Percentiles rank a stretch among this genome's conserved stretches.
These are phyloP conservation scores for Syncephalis fuscata DNA, from an alignment of 371 early-diverging fungal genomes.

Conservation along the genomic window DNA sequence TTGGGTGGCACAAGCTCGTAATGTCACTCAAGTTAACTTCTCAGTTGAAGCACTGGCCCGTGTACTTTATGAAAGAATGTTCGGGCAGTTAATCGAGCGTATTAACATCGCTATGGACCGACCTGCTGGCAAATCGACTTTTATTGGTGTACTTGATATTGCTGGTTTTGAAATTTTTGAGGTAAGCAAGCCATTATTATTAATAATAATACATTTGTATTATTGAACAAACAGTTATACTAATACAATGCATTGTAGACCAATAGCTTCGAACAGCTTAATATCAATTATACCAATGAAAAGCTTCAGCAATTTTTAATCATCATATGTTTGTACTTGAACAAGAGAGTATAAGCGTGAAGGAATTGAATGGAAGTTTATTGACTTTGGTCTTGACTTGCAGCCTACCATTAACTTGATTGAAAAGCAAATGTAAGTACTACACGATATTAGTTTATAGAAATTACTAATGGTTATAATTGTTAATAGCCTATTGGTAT, in stretches of 20 bases:
- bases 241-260: no score
- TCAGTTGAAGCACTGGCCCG: conserved; percentile 91
- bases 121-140: conserved; percentile 45
- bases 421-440: conserved; percentile 62
- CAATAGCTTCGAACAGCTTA: conserved; percentile 99
- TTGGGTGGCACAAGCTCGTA: conserved; percentile 86
- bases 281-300: conserved; percentile 99
- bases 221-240: no score
- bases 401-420: conserved; percentile 98
- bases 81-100: conserved; percentile 75
- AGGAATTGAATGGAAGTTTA: conserved; percentile 97
- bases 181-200: conserved; percentile 15
- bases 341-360: conserved; percentile 96
- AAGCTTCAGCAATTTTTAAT: conserved; percentile 99
- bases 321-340: conserved; percentile 99
- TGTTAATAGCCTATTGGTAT: conserved; percentile 84
- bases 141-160: conserved; percentile 99
- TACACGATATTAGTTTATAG: no score
- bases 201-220: background rate
- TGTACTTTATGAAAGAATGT: conserved; percentile 95
- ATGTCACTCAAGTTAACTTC: conserved; percentile 70
- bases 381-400: conserved; percentile 98
- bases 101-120: conserved; percentile 81
- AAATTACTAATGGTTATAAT: background rate
- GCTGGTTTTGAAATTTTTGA: conserved; percentile 99